Evolutionary conservation across 305 asterid species (phyloP).

Genomic region (Caryopteris hybrid): DNA sequence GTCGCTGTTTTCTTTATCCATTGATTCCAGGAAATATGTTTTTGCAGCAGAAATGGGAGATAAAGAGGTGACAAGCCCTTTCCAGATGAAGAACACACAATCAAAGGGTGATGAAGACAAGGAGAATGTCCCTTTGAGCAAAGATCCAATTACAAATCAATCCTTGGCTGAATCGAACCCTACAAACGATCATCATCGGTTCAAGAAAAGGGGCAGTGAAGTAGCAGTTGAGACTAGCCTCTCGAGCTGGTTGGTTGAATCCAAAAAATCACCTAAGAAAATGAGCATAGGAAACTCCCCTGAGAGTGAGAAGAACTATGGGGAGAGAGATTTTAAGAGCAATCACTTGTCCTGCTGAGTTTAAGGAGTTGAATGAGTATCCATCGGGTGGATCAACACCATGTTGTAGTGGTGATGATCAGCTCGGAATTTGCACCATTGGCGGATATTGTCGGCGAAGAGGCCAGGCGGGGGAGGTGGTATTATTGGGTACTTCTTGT

Average conservation of each 20-base stretch:
- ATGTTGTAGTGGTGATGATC: slow-evolving; percentile 26
- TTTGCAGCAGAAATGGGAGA: slow-evolving; percentile 29
- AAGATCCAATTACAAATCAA: slow-evolving; percentile 21
- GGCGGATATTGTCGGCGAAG: slow-evolving; percentile 52
- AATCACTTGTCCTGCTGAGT: slow-evolving; percentile 15
- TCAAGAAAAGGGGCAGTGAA: slow-evolving; percentile 10
- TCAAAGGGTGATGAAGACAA: slow-evolving; percentile 15
- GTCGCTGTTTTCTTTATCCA: slow-evolving; percentile 55
- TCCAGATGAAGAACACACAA: slow-evolving; percentile 18
- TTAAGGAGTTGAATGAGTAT: slow-evolving; percentile 22
- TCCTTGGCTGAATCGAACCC: background rate
- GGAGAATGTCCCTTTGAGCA: slow-evolving; percentile 27
- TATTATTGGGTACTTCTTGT: background rate
- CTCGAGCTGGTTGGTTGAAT: slow-evolving; percentile 55
- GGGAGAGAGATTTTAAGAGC: slow-evolving; percentile 37
- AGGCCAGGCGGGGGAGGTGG: background rate
- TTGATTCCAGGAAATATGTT: slow-evolving; percentile 45
- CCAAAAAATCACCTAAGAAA: slow-evolving; percentile 22
- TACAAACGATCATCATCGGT: background rate
- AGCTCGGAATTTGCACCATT: slow-evolving; percentile 41
- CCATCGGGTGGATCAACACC: slow-evolving; percentile 21
- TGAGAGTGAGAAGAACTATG: slow-evolving; percentile 29
- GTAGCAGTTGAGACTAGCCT: slow-evolving; percentile 53
- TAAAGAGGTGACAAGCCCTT: slow-evolving; percentile 48
- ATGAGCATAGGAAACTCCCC: slow-evolving; percentile 31